Conservation (phyloP, 345 rosid species). For the Corchorus capsularis region DNA sequence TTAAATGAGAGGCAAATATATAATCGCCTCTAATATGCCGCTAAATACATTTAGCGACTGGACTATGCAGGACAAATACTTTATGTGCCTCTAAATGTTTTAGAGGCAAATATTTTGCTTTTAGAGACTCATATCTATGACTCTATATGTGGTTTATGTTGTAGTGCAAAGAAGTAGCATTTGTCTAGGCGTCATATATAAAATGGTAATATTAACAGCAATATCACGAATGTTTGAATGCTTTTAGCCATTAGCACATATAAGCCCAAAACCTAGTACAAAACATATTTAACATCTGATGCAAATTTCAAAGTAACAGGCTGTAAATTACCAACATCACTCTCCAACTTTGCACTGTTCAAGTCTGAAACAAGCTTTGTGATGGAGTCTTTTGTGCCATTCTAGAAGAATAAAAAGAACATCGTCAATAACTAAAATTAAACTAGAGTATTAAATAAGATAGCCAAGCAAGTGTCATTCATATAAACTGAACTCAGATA, state of each 20-base stretch:
- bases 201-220: neutral
- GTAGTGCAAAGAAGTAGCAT: neutral
- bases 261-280: neutral
- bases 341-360: slow-evolving; percentile 77
- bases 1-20: too few relatives aligned
- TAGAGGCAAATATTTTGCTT: too few relatives aligned
- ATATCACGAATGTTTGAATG: neutral
- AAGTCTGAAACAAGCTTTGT: slow-evolving; percentile 88
- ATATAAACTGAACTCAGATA: neutral
- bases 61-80: too few relatives aligned
- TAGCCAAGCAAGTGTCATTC: slow-evolving; percentile 1
- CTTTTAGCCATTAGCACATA: slow-evolving; percentile 4
- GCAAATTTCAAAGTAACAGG: neutral
- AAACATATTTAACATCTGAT: neutral
- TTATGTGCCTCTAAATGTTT: too few relatives aligned
- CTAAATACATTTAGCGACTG: too few relatives aligned
- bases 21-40: too few relatives aligned
- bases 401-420: slow-evolving; percentile 42
- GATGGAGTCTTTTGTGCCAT: slow-evolving; percentile 92
- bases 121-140: too few relatives aligned
- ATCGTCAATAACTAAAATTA: slow-evolving; percentile 15
- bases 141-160: too few relatives aligned
- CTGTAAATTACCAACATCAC: slow-evolving; percentile 77
- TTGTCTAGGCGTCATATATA: neutral
- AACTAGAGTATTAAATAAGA: slow-evolving; percentile 16